These are phyloP conservation scores for Lenzites betulinus DNA, from an alignment of 768 basidiomycete genomes.

Conservation along the genomic window DNA sequence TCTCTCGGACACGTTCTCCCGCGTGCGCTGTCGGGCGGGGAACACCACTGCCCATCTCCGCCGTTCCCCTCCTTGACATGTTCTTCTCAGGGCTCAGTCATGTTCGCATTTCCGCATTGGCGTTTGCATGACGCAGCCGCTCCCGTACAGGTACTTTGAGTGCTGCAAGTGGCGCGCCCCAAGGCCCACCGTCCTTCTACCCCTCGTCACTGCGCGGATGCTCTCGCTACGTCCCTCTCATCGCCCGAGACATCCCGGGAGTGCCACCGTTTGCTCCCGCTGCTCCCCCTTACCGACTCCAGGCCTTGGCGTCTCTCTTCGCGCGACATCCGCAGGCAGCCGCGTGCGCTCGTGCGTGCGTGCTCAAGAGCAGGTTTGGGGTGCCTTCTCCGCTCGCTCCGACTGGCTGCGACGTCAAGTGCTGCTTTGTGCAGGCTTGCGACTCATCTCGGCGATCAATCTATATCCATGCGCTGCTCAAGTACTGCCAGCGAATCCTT, in stretches of 20 bases:
- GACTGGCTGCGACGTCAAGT: constrained; percentile 7
- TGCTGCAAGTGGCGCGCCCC: background rate
- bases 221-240: background rate
- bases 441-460: constrained; percentile 12
- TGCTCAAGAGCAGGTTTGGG: constrained; percentile 11
- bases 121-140: constrained; percentile 1
- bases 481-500: constrained; percentile 3
- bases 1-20: constrained; percentile 3
- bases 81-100: background rate
- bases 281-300: background rate
- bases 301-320: background rate
- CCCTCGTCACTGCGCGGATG: background rate
- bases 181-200: background rate
- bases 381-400: constrained; percentile 11
- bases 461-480: background rate
- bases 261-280: constrained; percentile 4
- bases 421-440: background rate
- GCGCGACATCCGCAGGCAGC: background rate
- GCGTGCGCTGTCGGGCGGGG: background rate
- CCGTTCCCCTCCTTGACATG: background rate
- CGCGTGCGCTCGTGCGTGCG: background rate
- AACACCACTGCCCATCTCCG: background rate
- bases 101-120: background rate
- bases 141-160: background rate
- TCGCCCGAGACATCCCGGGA: background rate